Evolutionary conservation across 73 alveolate genomes (phyloP), one percentile per base, ranked within the genome.

Genomic region (Paraurostyla sp.): DNA sequence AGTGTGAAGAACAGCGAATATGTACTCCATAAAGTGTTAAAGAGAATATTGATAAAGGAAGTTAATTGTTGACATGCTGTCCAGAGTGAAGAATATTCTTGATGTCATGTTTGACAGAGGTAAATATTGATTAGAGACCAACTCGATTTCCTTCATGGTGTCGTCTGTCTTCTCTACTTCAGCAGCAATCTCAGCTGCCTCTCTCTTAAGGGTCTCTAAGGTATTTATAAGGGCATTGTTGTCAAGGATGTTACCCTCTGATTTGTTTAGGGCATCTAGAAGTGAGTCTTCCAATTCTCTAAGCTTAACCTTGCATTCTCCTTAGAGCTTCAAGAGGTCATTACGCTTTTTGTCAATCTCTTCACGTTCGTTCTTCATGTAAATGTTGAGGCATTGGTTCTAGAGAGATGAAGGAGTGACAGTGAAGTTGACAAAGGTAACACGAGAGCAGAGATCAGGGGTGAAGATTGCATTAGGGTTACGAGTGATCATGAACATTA

Each of bases 361-460:
- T n/a, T 99, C 99, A 83, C 99, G 87, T 90, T 98, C 99, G 57
- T 94, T 94, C 92, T 97, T 98, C 92, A 98, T 91, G 82, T 92
- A 94, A 33, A 98, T 95, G 93, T 96, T 97, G 93, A 98, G 84
- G 91, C 99, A 97, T 93, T 97, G 97, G 80, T 98, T 96, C 87
- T 97, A 97, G 54, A 98, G 92, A 43, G 99, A 93, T 54, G 98
- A 89, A 49, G 99, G 98, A 0, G 99, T 98, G 58, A 98, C 99
- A 22, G 99, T 98, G 94, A 98, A 98, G 98, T 98, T 98, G 36
- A 98, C 98, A 85, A 98, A 98, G 20, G 99, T 98, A 13, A 98
- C 99, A 71, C 99, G 76, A 32, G 99, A 96, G 94, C 99, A 98
- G 29, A 98, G 93, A 94, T 98, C 99, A 0, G 99, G 99, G 0